Percentiles rank a stretch among this genome's conserved stretches.
phyloP scores from a whole-genome alignment of 1,284 basidiomycete species.

The Polyporus tsugae region DNA sequence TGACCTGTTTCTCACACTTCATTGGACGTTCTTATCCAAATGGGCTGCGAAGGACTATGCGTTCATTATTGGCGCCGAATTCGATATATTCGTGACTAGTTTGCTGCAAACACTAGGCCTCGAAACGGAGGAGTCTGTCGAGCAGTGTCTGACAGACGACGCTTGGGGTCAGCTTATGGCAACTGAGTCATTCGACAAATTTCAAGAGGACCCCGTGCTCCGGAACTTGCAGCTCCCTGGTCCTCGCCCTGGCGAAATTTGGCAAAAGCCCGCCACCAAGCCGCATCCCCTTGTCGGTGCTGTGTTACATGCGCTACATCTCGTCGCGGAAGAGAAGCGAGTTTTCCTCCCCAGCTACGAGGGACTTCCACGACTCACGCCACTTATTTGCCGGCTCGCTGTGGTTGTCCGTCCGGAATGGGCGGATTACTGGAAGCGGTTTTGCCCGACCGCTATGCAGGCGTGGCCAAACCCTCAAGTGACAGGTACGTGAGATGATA shows the following conservation, averaged over 20 bases:
- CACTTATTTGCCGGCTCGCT: constrained; percentile 75
- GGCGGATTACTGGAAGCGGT: constrained; percentile 88
- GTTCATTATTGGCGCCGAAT: constrained; percentile 57
- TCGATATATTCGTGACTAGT: constrained; percentile 60
- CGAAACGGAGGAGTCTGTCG: constrained; percentile 13
- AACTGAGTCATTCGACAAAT: constrained; percentile 52
- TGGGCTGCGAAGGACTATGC: constrained; percentile 59
- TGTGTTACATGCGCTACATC: constrained; percentile 76
- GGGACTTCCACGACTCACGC: constrained; percentile 66
- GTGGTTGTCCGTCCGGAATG: constrained; percentile 77
- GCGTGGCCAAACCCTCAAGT: constrained; percentile 62
- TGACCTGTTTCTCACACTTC: constrained; percentile 63
- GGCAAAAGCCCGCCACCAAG: constrained; percentile 25
- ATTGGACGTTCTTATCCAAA: constrained; percentile 60
- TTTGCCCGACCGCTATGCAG: constrained; percentile 67
- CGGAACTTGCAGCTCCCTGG: constrained; percentile 52
- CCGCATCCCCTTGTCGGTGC: constrained; percentile 56
- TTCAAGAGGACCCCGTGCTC: constrained; percentile 67
- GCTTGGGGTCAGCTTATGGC: constrained; percentile 46
- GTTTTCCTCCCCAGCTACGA: constrained; percentile 61
- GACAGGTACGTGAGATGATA: constrained; percentile 48
- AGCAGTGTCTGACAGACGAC: constrained; percentile 11
- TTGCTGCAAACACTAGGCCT: constrained; percentile 62
- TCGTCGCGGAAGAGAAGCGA: constrained; percentile 76
- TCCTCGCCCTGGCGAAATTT: constrained; percentile 2